Conservation (phyloP, 179 eudicot species). For the Corrigiola litoralis region DNA sequence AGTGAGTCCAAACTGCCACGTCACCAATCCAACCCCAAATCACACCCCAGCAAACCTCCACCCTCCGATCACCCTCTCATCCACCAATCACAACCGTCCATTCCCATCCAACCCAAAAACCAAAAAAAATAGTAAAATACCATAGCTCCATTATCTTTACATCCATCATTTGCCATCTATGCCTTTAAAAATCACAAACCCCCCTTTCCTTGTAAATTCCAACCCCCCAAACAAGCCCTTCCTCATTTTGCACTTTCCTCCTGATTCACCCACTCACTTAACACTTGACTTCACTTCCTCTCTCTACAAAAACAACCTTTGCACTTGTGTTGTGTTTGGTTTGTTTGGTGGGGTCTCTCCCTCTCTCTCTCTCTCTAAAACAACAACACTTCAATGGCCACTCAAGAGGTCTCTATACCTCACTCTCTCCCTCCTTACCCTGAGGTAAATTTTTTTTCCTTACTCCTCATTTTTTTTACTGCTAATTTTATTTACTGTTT, state of each 20-base stretch:
- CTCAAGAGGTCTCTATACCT: slow-evolving; percentile 42
- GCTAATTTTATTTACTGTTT: not conserved
- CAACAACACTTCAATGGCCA: slow-evolving; percentile 51
- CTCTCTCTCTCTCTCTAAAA: slow-evolving; percentile 13
- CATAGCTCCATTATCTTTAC: not conserved
- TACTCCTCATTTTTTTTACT: not conserved
- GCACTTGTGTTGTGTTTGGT: not conserved
- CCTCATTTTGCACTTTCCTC: not conserved
- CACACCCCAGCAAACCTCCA: not conserved
- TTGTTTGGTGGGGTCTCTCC: slow-evolving; percentile 25
- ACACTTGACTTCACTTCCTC: not conserved
- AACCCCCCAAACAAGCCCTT: not conserved
- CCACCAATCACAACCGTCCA: not conserved
- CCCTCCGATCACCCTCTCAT: not conserved
- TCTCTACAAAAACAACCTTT: slow-evolving; percentile 1
- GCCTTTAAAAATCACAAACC: slow-evolving; percentile 7
- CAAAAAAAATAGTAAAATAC: not conserved
- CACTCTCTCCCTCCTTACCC: slow-evolving; percentile 62
- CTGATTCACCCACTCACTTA: not conserved
- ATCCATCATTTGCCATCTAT: not conserved
- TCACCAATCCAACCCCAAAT: slow-evolving; percentile 7
- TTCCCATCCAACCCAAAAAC: not conserved
- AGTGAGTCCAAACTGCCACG: slow-evolving; percentile 2
- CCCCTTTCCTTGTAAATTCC: not conserved
- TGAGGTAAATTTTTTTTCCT: slow-evolving; percentile 44